These are phyloP conservation scores for Cinnamomum chago DNA, from an alignment of 164 flowering plant genomes.

Conservation along the genomic window DNA sequence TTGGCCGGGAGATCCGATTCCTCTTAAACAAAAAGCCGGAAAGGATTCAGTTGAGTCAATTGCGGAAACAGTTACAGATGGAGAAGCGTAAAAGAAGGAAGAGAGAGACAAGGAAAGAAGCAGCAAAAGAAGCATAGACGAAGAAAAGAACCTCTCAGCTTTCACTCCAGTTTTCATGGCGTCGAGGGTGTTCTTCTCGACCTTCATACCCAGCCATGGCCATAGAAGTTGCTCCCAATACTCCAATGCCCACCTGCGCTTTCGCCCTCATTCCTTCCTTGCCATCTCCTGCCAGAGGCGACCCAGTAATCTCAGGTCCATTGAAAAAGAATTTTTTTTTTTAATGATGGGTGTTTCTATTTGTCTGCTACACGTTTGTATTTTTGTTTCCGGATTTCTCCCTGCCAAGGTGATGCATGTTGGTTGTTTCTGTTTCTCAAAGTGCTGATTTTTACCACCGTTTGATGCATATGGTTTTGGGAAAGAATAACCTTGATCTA, in stretches of 20 bases:
- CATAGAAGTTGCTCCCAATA: slow-evolving; percentile 17
- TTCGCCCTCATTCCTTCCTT: slow-evolving; percentile 26
- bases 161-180: slow-evolving; percentile 26
- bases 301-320: slow-evolving; percentile 48
- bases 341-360: not conserved
- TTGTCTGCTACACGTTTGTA: not conserved
- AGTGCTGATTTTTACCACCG: not conserved
- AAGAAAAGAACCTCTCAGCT: too few species aligned
- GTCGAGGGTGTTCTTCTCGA: slow-evolving; percentile 26
- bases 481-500: too few species aligned
- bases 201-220: slow-evolving; percentile 31
- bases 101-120: too few species aligned
- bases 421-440: not conserved
- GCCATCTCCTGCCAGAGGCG: slow-evolving; percentile 56
- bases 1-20: too few species aligned
- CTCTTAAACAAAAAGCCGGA: too few species aligned
- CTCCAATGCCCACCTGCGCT: slow-evolving; percentile 17
- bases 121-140: too few species aligned
- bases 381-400: not conserved
- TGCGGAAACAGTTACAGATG: too few species aligned
- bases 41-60: too few species aligned
- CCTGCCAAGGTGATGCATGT: too few species aligned
- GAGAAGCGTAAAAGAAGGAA: too few species aligned
- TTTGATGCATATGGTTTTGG: too few species aligned
- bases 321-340: too few species aligned